Conservation (phyloP, 768 basidiomycete genomes). For the Tulasnella sp. region DNA sequence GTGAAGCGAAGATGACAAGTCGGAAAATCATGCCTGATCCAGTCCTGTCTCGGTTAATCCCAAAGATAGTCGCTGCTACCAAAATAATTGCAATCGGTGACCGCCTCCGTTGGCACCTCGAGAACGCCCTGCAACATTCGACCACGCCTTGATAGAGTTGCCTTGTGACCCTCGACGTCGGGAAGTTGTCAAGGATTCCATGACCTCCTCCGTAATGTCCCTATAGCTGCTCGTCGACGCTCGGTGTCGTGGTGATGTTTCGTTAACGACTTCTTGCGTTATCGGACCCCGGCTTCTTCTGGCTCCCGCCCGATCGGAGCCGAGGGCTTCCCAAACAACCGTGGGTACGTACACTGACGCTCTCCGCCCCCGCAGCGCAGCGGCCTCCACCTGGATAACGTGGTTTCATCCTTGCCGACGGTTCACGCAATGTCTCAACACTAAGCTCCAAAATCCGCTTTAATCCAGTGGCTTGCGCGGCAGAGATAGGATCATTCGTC, state of each 20-base stretch:
- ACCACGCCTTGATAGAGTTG: not conserved
- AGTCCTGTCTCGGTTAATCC: not conserved
- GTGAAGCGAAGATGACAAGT: not conserved
- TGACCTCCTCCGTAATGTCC: not conserved
- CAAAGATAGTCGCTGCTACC: not conserved
- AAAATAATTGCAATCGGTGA: not conserved
- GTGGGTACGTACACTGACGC: not conserved
- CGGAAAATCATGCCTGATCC: not conserved
- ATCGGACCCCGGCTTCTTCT: not conserved
- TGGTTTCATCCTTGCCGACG: not conserved
- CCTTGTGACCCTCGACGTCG: not conserved
- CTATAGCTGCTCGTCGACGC: not conserved
- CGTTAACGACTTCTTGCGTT: not conserved
- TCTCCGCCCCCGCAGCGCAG: not conserved
- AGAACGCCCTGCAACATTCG: no score
- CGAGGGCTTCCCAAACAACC: not conserved
- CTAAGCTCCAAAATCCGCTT: not conserved
- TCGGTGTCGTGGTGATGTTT: not conserved
- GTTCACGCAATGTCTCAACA: not conserved
- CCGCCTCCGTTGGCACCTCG: not conserved
- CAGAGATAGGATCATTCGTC: not conserved
- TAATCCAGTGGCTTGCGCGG: not conserved
- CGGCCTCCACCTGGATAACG: not conserved
- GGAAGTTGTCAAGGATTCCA: not conserved
- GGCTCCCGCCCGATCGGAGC: slow-evolving; percentile 1